phyloP scores from a whole-genome alignment of 1,284 basidiomycete genomes.

The Rhodofomes roseus region DNA sequence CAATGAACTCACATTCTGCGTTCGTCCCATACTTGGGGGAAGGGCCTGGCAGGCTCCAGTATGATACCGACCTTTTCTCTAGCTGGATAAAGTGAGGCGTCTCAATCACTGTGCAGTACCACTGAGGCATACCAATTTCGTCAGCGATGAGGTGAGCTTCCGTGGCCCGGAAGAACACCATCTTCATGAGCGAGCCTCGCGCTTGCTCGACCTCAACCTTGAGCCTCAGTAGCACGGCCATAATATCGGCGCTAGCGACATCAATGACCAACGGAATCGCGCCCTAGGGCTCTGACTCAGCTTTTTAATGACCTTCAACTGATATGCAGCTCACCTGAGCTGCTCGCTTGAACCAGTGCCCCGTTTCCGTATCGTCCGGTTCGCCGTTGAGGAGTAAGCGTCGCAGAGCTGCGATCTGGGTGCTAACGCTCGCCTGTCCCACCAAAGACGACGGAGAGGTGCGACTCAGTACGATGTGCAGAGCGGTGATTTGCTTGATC shows the following conservation, averaged over 20 bases:
- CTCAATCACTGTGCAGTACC: no score
- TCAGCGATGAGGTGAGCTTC: slow-evolving; percentile 76
- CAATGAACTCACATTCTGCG: slow-evolving; percentile 34
- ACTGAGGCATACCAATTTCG: slow-evolving; percentile 52
- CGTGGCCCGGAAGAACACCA: slow-evolving; percentile 70
- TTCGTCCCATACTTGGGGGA: slow-evolving; percentile 49
- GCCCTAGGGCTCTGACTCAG: slow-evolving; percentile 16
- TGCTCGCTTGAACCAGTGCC: slow-evolving; percentile 52
- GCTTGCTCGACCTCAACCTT: slow-evolving; percentile 68
- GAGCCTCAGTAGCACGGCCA: slow-evolving; percentile 70
- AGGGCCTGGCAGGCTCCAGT: slow-evolving; percentile 44
- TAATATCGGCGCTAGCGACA: slow-evolving; percentile 44
- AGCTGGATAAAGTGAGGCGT: slow-evolving; percentile 32
- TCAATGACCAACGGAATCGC: slow-evolving; percentile 48
- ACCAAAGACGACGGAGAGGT: slow-evolving; percentile 25
- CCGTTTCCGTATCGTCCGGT: slow-evolving; percentile 32
- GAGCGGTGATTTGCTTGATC: slow-evolving; percentile 60
- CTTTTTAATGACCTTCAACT: neutral
- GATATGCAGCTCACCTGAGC: slow-evolving; percentile 43
- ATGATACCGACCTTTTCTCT: slow-evolving; percentile 49
- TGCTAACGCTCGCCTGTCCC: slow-evolving; percentile 42
- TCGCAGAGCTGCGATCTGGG: slow-evolving; percentile 52
- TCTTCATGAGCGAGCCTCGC: slow-evolving; percentile 49
- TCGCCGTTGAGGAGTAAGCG: slow-evolving; percentile 45
- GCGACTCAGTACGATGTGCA: slow-evolving; percentile 65